Base-by-base conservation (phyloP, 2,329 filamentous ascomycete genomes). In the Cercospora sp. region DNA sequence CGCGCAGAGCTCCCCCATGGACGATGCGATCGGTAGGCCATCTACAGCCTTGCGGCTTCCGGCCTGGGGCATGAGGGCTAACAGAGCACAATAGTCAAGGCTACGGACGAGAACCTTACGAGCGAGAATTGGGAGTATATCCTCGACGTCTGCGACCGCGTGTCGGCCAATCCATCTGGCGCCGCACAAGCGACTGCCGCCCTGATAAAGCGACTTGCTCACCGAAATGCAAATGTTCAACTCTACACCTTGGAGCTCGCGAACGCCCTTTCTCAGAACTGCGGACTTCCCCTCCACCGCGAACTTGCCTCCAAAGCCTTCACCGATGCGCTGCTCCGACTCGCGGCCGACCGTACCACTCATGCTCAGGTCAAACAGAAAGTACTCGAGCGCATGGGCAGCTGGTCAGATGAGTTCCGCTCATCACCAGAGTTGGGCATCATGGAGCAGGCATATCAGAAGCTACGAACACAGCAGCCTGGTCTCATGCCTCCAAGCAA, bases 31-130 rank as follows among this genome's bases (percentile, higher is more conserved):
- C 55, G 69, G 69, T 63, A 71, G 26, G 26, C 7, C 26, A 49
- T 12, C 18, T 21, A 10, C 43, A 51, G 18, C 18, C 45, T 34
- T 26, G 26, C 53, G 30, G 16, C 16, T 58, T 9, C 24, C 26
- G 13, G 26, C 26, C 26, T 18, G 6, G 12, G 26, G 26, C 53
- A 58, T 24, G 21, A 32, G 2, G 18, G 32, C 21, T 64, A 21
- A 62, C 40, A 34, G 43, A 28, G 13, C 5, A 30, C 26, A 18
- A 30, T 49, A 90, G 89, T 88, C 77, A 91, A 91, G 82, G 94
- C 95, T 78, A 99, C 95, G 66, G 95, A 99, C 82, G 95, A 99
- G 86, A 99, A 97, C 81, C 87, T 98, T 75, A 98, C 94, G 88
- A 96, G 82, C 69, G 85, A 87, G 81, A 91, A 91, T 79, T 91